Base-by-base conservation (phyloP, 208 protist species). In the Wallacemonas rigidus region DNA sequence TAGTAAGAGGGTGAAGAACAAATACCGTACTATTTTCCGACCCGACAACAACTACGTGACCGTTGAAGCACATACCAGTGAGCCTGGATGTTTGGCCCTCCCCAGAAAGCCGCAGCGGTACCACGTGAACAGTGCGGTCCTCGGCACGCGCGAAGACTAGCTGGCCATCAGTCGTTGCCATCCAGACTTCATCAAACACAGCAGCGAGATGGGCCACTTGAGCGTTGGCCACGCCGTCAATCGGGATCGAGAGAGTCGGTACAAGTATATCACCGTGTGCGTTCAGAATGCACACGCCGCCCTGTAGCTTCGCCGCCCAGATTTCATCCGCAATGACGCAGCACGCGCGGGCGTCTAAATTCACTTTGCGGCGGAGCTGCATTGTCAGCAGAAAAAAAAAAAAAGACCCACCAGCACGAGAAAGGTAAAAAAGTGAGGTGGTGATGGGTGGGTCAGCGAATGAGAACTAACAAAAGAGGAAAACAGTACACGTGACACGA, bases 111-210 rank as follows among this genome's bases (percentile, higher is more conserved):
- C 50, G 60, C 60, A 89, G 48, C 0, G 69, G 70, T 38, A 77
- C 38, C 3, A 45, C 40, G 36, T 62, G 26, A 17, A 77, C 72
- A 48, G 47, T 72, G 26, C 64, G 79, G 9, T 62, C 45, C 2
- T 57, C 51, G 1, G 71, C 76, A 45, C 82, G 39, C 53, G 88
- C 77, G 50, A 87, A 79, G 54, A 86, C 69, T n/a, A 95, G 54
- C 8, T 80, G 62, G 3, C 91, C 88, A 43, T 67, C 72, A 2
- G 41, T 71, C 7, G 77, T 88, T 41, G 77, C 76, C 9, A 74
- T 75, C 91, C 91, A 95, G 1, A 95, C 74, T 60, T 93, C 84
- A 26, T 75, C 77, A 26, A 83, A 74, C 9, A 92, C 91, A 5
- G 79, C 53, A 26, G 57, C 68, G 17, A 95, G 68, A n/a, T 48